These are phyloP conservation scores for Schrenkiella parvula DNA, from an alignment of 345 rosid genomes.

Conservation along the genomic window DNA sequence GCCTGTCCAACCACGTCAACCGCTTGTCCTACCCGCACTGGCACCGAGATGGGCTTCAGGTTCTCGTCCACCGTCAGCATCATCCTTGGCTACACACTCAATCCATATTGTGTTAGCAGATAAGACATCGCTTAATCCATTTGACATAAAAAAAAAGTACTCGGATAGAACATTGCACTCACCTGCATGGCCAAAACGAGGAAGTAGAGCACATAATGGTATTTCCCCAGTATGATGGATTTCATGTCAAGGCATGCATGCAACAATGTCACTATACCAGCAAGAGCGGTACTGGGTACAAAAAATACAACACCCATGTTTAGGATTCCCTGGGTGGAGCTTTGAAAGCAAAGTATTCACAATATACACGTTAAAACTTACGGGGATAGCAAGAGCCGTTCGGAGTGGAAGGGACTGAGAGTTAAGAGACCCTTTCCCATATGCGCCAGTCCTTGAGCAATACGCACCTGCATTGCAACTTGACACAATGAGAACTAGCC, in stretches of 20 bases:
- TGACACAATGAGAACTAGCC: slow-evolving; percentile 15
- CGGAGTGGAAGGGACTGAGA: slow-evolving; percentile 90
- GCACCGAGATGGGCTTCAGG: slow-evolving; percentile 75
- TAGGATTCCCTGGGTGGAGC: background rate
- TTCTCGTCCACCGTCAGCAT: slow-evolving; percentile 78
- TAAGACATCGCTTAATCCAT: background rate
- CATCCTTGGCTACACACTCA: slow-evolving; percentile 78
- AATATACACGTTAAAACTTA: slow-evolving; percentile 35
- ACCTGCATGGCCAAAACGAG: slow-evolving; percentile 98
- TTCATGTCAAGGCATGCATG: slow-evolving; percentile 93
- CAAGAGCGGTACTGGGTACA: slow-evolving; percentile 69
- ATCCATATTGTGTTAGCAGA: background rate
- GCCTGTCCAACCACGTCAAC: slow-evolving; percentile 98
- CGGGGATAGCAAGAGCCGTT: slow-evolving; percentile 85
- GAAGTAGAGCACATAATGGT: slow-evolving; percentile 86
- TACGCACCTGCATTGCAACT: slow-evolving; percentile 59
- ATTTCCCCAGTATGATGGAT: slow-evolving; percentile 73
- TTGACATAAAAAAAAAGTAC: background rate
- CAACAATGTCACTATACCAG: slow-evolving; percentile 74
- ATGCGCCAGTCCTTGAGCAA: slow-evolving; percentile 94
- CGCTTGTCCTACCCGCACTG: slow-evolving; percentile 93
- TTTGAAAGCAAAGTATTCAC: background rate
- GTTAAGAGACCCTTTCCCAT: slow-evolving; percentile 93
- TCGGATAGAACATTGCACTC: background rate
- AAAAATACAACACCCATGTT: background rate